Evolutionary conservation across 164 flowering plant species (phyloP), one percentile per base, ranked within the genome.

Genomic region (Warburgia ugandensis): DNA sequence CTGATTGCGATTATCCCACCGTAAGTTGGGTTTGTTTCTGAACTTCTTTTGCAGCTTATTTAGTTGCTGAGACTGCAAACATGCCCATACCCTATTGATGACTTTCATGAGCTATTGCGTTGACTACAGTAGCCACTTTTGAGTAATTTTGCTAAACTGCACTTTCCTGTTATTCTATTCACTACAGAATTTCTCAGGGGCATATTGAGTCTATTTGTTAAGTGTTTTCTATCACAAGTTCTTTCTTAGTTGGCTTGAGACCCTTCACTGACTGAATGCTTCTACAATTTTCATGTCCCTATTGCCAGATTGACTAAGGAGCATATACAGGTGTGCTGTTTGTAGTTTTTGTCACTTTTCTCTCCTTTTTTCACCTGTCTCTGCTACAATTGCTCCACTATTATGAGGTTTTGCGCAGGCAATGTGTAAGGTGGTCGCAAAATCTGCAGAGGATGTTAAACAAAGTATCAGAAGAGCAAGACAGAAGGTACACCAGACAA

Each of bases 381-480:
- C 28, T 16, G 4, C 25, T 30, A 2, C 29, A 42, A 19, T 9
- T 30, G 9, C 25, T n/a, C 29, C 29, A 40, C 19, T 20, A 4
- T 28, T 1, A 26, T 32, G 52, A n/a, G 42, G 13, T 12, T 28
- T 36, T 50, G 53, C 25, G 25, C 69, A 92, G 98, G 96, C 95
- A 27, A 73, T 88, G 60, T 75, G 82, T 60, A 92, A 88, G 69
- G 75, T 85, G 54, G 88, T 92, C 48, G 42, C 94, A 28, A 92
- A 83, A 75, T 78, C 86, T 45, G 52, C 80, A 49, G 96, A 92
- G 73, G 98, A 85, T 65, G 86, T 76, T 35, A 85, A 81, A 54
- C 94, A 76, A 66, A 92, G 95, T 60, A 78, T 92, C 55, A 70
- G 98, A 80, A 81, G 98, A 63, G 83, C 95, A 45, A 79, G 98